Base-by-base conservation (phyloP, 345 rosid genomes). In the Pistacia integerrima region DNA sequence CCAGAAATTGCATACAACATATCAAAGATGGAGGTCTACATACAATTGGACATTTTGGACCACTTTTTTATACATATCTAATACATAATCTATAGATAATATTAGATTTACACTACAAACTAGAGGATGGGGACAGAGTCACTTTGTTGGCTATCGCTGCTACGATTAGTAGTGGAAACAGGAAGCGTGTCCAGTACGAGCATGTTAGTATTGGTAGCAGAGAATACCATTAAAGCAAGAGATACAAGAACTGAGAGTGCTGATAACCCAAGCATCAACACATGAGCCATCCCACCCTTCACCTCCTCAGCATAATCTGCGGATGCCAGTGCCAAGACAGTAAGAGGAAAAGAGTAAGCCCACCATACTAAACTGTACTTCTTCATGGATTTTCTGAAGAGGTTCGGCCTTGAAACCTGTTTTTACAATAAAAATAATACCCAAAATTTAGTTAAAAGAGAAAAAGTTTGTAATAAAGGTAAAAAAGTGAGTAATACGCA, bases 261-360 rank as follows among this genome's bases (percentile, higher is more conserved):
- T 49, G 80, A 76, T 44, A 85, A 16, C 4, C 74, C n/a, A 4
- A 82, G 69, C 84, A 76, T 80, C 33, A 85, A 70, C 13, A 9
- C 51, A 33, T 81, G 81, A 3, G 88, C 81, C 3, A 36, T 41
- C 9, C 74, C 58, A 6, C 82, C 77, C 55, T 78, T 80, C 77
- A 85, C 84, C 64, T 78, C 81, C 41, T 70, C 57, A 3, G 86
- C 81, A 1, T 82, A 85, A 54, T 80, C 76, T 0, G 75, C 74
- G 0, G 88, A 85, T 1, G 86, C 86, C 12, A 76, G 11, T 4
- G 88, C 86, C 16, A 85, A 68, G 11, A 70, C 63, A 4, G 88
- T 80, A n/a, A 85, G 36, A 5, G 88, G 84, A 44, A 80, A 85
- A 16, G 86, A 83, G 56, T 85, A 85, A 0, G 86, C 88, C 88